These are phyloP conservation scores for Paramyrothecium sp. DNA, from an alignment of 2,329 filamentous ascomycete species.

Conservation along the genomic window DNA sequence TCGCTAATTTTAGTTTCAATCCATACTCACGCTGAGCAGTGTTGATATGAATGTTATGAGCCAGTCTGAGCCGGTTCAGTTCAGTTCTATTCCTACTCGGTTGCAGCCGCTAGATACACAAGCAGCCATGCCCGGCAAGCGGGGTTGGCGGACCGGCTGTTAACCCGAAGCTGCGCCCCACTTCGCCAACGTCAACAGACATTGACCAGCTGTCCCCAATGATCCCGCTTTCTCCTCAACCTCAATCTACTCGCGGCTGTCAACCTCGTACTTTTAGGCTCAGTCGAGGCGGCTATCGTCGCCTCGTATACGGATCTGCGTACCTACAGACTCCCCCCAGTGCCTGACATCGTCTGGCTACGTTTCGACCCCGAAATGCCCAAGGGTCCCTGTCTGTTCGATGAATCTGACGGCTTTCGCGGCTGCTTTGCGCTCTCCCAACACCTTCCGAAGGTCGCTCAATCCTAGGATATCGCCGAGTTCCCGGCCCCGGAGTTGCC, in stretches of 20 bases:
- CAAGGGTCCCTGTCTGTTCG: background rate
- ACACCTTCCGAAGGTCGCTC: background rate
- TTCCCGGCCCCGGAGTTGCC: background rate
- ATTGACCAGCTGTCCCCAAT: background rate
- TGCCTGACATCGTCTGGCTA: background rate
- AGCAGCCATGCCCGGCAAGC: background rate
- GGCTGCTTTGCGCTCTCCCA: slow-evolving; percentile 1
- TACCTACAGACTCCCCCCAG: background rate
- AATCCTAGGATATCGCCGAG: background rate
- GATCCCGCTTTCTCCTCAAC: background rate
- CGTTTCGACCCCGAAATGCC: background rate
- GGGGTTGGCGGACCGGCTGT: background rate
- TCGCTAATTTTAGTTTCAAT: too few species aligned
- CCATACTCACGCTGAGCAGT: too few species aligned
- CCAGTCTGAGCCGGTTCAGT: too few species aligned
- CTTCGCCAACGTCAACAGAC: background rate
- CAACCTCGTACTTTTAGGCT: background rate
- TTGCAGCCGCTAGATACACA: background rate
- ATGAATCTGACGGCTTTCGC: slow-evolving; percentile 3
- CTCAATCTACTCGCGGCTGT: background rate
- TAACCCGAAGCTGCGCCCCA: background rate
- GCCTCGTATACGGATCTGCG: background rate
- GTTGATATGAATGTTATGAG: too few species aligned
- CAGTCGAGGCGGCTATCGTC: background rate
- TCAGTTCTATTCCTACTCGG: background rate